These are phyloP conservation scores for Beauveria brongniartii DNA, from an alignment of 2,329 filamentous ascomycete species.

Conservation along the genomic window DNA sequence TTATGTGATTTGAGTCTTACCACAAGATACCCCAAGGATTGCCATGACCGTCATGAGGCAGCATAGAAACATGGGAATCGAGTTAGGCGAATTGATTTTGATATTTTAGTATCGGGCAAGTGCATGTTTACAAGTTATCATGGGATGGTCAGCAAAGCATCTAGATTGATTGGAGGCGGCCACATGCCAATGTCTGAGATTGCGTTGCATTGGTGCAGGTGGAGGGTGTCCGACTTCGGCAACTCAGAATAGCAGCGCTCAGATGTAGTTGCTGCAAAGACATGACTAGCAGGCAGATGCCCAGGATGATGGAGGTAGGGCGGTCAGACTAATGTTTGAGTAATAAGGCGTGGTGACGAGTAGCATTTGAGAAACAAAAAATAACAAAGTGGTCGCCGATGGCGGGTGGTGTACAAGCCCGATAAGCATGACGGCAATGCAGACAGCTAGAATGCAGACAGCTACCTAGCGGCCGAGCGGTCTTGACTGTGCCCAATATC, in stretches of 20 bases:
- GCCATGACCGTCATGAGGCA: conserved; percentile 14
- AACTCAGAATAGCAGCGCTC: not conserved
- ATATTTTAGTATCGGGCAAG: not conserved
- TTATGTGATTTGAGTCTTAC: conserved; percentile 9
- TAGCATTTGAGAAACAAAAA: not conserved
- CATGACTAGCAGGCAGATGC: not conserved
- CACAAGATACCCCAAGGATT: conserved; percentile 12
- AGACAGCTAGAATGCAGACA: too few relatives aligned
- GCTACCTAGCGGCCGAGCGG: not conserved
- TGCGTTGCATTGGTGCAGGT: not conserved
- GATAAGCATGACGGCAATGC: not conserved
- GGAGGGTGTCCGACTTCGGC: conserved; percentile 1
- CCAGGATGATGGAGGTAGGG: not conserved
- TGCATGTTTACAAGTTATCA: not conserved
- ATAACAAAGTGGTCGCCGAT: too few relatives aligned
- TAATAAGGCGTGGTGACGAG: not conserved
- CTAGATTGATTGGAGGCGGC: not conserved
- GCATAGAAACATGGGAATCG: conserved; percentile 6
- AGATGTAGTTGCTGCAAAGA: not conserved
- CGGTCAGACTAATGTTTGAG: not conserved
- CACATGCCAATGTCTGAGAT: not conserved
- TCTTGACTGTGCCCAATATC: not conserved
- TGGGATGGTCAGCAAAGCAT: not conserved
- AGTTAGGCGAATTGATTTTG: conserved; percentile 8
- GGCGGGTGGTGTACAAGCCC: not conserved